Base-by-base conservation (phyloP, 306 rosid species). In the Vigna mungo region DNA sequence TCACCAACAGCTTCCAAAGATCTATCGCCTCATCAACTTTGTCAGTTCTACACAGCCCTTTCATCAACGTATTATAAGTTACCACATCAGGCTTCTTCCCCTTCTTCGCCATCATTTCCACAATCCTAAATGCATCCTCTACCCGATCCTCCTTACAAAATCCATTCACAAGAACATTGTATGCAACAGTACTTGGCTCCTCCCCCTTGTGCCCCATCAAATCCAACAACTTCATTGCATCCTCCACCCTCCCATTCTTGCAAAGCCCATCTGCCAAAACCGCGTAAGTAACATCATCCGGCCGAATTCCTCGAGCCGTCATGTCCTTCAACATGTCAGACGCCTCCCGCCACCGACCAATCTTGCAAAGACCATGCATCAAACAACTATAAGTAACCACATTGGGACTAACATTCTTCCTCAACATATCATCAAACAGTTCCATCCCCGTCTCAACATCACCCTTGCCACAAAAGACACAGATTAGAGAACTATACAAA, bases 211-310 rank as follows among this genome's bases (percentile, higher is more conserved):
- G 20, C 72, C 82, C 60, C 92, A 95, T 95, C 87, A 89, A 77
- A 68, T 78, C 79, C 79, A 95, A 84, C 55, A 90, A 27, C 59
- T 81, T 82, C 71, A 82, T 69, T 4, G 90, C 97, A 44, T 87
- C 85, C 1, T 74, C 81, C 8, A 73, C 82, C 72, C 85, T 89
- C 78, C 93, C 93, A 32, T 72, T 74, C 76, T 89, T 90, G 89
- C 85, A 90, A 76, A 95, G 97, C 49, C 97, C 97, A 5, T 90
- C 89, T 55, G 88, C 85, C 58, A 92, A 81, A 76, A 83, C 68
- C 1, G 97, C 89, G 74, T 88, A 92, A 17, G 89, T 68, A 68
- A 89, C 76, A 44, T 86, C 85, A 84, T 92, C 96, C 7, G 89
- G 93, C 65, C 1, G 70, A 70, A 90, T 62, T 55, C 93, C 90